Base-by-base conservation (phyloP, 2,329 filamentous ascomycete genomes). In the Monosporascus sp. region DNA sequence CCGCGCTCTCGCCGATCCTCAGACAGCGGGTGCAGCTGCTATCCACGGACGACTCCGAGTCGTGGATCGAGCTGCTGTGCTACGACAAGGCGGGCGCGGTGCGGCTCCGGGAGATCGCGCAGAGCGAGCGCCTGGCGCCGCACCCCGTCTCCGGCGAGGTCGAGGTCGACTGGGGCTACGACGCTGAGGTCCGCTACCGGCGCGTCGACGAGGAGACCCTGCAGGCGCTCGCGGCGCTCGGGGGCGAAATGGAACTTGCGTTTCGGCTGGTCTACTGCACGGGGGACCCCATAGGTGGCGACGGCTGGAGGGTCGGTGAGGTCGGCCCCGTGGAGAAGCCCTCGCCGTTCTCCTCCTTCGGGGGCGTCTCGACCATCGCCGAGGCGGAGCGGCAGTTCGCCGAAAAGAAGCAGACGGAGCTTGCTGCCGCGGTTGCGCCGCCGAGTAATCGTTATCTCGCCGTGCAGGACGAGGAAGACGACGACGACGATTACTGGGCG, bases 111-210 rank as follows among this genome's bases (percentile, higher is more conserved):
- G 74, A 81, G 53, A 73, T 87, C 15, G 83, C 84, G 35, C 78
- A 79, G 60, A 78, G 79, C 52, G 81, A 88, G 50, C 72, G 78
- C 46, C 74, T 93, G 35, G 87, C 92, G 67, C 87, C 88, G n/a
- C 89, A 94, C 63, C 89, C 89, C 3, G 83, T 87, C 5, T 90
- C 87, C 2, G 89, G 88, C 51, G 88, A 92, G 68, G 81, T 93
- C 51, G 89, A 93, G 70, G 71, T 92, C 20, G 84, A 89, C 67
- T 83, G 80, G 77, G 79, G 83, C 62, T 78, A 76, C 52, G 86
- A 90, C 52, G 78, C 82, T 7, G 75, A 82, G 54, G 75, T 78
- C 27, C 77, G 80, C 50, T 93, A 85, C 70, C 76, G 82, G 55
- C 77, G 88, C n/a, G 67, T 89, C 37, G 89, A 94, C 63, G 72